These are phyloP conservation scores for Solanum infundibuliforme DNA, from an alignment of 257 asterid species.

Conservation along the genomic window DNA sequence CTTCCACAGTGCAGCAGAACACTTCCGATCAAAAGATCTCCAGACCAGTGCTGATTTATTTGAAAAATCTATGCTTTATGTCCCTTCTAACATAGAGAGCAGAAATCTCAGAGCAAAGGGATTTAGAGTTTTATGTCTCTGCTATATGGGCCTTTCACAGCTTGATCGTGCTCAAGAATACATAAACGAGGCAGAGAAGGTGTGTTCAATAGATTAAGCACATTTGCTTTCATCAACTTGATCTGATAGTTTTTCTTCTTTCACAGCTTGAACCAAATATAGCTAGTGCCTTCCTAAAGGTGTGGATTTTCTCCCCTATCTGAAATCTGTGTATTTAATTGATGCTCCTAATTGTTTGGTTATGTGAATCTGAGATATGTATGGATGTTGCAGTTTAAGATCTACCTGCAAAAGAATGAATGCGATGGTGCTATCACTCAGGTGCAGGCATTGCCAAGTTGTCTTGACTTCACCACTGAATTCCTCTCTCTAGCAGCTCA, in stretches of 20 bases:
- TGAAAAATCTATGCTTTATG: slow-evolving; percentile 81
- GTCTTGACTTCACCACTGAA: slow-evolving; percentile 85
- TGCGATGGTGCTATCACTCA: slow-evolving; percentile 50
- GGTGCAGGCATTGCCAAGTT: slow-evolving; percentile 87
- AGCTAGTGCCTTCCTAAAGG: slow-evolving; percentile 89
- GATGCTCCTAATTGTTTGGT: background rate
- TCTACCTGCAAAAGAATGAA: slow-evolving; percentile 69
- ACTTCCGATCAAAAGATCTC: slow-evolving; percentile 74
- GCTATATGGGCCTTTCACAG: slow-evolving; percentile 74
- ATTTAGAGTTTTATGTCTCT: slow-evolving; percentile 77
- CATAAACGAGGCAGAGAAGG: slow-evolving; percentile 94
- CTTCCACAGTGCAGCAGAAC: slow-evolving; percentile 68
- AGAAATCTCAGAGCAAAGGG: slow-evolving; percentile 87
- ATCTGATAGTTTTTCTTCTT: slow-evolving; percentile 15
- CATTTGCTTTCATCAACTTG: slow-evolving; percentile 2
- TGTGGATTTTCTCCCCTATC: slow-evolving; percentile 23
- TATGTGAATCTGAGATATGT: background rate
- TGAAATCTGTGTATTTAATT: background rate
- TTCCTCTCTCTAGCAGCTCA: slow-evolving; percentile 90
- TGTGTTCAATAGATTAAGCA: slow-evolving; percentile 9
- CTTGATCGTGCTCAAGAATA: slow-evolving; percentile 95
- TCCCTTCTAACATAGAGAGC: slow-evolving; percentile 65
- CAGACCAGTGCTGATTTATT: slow-evolving; percentile 72
- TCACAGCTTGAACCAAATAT: slow-evolving; percentile 91
- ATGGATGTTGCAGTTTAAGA: slow-evolving; percentile 64